These are phyloP conservation scores for Neopestalotiopsis sp. DNA, from an alignment of 2,329 filamentous ascomycete genomes.

Conservation along the genomic window DNA sequence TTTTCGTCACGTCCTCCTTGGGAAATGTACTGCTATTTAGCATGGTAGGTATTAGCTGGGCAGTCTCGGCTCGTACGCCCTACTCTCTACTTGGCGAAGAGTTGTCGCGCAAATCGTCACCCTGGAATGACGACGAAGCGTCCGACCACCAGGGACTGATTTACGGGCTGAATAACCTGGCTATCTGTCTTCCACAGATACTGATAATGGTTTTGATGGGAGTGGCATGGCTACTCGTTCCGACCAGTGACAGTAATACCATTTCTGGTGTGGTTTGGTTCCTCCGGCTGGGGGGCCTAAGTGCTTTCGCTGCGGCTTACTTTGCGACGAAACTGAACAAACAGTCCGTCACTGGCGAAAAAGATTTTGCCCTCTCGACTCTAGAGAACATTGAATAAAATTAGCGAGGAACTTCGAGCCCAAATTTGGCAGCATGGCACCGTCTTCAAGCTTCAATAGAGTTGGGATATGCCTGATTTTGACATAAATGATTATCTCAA, in stretches of 20 bases:
- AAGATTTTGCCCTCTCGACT: no score
- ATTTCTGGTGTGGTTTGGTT: slow-evolving; percentile 10
- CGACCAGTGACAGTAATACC: not conserved
- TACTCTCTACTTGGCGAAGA: slow-evolving; percentile 3
- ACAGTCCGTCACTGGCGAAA: not conserved
- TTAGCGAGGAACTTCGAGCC: no score
- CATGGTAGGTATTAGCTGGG: slow-evolving; percentile 1
- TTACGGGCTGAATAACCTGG: slow-evolving; percentile 7
- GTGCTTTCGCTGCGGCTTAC: slow-evolving; percentile 3
- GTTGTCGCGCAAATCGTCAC: not conserved
- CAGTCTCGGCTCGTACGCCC: not conserved
- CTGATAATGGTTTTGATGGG: slow-evolving; percentile 11
- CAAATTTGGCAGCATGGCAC: no score
- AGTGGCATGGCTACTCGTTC: not conserved
- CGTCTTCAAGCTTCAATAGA: no score
- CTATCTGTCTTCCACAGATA: slow-evolving; percentile 14
- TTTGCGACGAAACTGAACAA: slow-evolving; percentile 1
- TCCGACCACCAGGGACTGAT: not conserved
- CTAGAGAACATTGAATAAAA: no score
- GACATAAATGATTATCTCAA: no score
- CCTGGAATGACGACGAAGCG: not conserved
- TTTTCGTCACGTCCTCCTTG: not conserved
- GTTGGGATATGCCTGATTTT: no score
- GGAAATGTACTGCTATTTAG: not conserved
- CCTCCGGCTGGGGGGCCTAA: slow-evolving; percentile 4